These are phyloP conservation scores for Mrakia gelida DNA, from an alignment of 768 basidiomycete genomes.

Conservation along the genomic window DNA sequence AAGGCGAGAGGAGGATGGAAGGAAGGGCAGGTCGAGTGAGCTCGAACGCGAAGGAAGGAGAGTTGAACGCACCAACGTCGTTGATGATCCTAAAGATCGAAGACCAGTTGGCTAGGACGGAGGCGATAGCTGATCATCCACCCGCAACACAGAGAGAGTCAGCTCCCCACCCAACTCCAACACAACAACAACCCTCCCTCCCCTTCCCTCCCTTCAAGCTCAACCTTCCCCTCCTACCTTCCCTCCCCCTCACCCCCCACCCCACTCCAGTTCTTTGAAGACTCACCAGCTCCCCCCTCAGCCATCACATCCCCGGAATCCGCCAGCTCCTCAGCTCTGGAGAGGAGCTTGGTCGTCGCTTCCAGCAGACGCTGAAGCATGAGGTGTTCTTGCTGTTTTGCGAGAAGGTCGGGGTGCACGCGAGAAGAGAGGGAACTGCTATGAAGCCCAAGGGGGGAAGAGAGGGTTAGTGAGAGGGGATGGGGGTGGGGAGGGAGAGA, in stretches of 20 bases:
- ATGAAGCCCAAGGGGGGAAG: background rate
- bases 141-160: background rate
- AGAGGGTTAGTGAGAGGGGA: background rate
- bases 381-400: slow-evolving; percentile 22
- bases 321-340: slow-evolving; percentile 2
- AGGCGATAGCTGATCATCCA: slow-evolving; percentile 12
- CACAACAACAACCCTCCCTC: no score
- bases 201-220: background rate
- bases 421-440: background rate
- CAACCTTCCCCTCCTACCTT: background rate
- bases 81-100: slow-evolving; percentile 24
- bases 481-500: background rate
- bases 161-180: background rate
- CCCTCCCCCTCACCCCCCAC: background rate
- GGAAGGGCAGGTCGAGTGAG: background rate
- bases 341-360: background rate
- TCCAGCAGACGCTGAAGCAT: slow-evolving; percentile 16
- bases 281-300: slow-evolving; percentile 18
- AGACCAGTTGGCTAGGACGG: slow-evolving; percentile 20
- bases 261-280: background rate
- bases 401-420: slow-evolving; percentile 15
- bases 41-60: background rate
- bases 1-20: background rate
- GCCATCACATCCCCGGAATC: slow-evolving; percentile 17
- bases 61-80: slow-evolving; percentile 16